These are phyloP conservation scores for Canavalia ensiformis DNA, from an alignment of 306 rosid species.

Conservation along the genomic window DNA sequence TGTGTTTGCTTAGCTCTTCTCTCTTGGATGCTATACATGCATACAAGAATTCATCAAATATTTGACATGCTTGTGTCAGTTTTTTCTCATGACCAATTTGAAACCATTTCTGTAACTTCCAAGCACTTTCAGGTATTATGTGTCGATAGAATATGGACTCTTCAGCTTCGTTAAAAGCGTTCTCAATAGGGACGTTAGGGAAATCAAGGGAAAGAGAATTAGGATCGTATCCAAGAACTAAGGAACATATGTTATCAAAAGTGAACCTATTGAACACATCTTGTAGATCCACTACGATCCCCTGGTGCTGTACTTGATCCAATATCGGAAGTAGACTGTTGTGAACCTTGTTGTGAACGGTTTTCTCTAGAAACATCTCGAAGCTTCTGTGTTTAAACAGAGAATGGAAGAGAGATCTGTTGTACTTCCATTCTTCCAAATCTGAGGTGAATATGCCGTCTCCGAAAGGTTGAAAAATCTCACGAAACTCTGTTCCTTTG, in stretches of 20 bases:
- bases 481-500: slow-evolving; percentile 44
- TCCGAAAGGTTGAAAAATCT: slow-evolving; percentile 53
- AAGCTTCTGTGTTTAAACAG: slow-evolving; percentile 10
- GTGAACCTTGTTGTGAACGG: slow-evolving; percentile 34
- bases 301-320: slow-evolving; percentile 1
- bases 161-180: slow-evolving; percentile 52
- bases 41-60: slow-evolving; percentile 48
- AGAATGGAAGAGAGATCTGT: slow-evolving; percentile 36
- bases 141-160: slow-evolving; percentile 51
- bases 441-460: slow-evolving; percentile 51
- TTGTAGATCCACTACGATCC: slow-evolving; percentile 41
- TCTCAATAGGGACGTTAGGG: slow-evolving; percentile 45
- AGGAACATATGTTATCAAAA: slow-evolving; percentile 40
- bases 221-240: slow-evolving; percentile 49
- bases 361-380: slow-evolving; percentile 31
- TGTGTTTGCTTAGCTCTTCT: slow-evolving; percentile 9
- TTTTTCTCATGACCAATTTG: slow-evolving; percentile 58
- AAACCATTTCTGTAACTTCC: slow-evolving; percentile 61
- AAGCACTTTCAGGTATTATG: slow-evolving; percentile 23
- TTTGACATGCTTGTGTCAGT: slow-evolving; percentile 37
- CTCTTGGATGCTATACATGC: slow-evolving; percentile 50
- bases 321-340: slow-evolving; percentile 39
- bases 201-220: slow-evolving; percentile 42
- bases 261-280: slow-evolving; percentile 43
- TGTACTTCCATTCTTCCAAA: slow-evolving; percentile 46